Conservation (phyloP, 1,139 yeast species). For the Saccharomyces uvarum region DNA sequence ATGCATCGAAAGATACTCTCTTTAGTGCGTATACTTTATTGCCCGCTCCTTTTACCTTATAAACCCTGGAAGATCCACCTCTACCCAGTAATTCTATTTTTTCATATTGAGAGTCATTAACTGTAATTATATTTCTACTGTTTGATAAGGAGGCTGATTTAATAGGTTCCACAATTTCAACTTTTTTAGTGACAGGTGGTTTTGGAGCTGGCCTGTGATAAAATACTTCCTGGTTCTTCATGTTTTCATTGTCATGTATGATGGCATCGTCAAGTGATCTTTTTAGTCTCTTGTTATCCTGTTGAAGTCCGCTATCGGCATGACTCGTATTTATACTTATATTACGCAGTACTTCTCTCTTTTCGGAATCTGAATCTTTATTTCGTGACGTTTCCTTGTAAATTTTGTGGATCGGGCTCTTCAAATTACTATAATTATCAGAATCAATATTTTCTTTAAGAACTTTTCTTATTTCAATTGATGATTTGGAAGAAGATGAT, state of each 20-base stretch:
- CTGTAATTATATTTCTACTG: constrained; percentile 27
- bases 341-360: constrained; percentile 26
- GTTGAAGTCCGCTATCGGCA: constrained; percentile 4
- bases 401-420: not conserved
- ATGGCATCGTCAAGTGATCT: not conserved
- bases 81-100: constrained; percentile 73
- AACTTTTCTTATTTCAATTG: not conserved
- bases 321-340: constrained; percentile 24
- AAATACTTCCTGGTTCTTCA: constrained; percentile 3
- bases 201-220: constrained; percentile 6
- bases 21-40: constrained; percentile 70
- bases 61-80: constrained; percentile 93
- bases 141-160: constrained; percentile 7
- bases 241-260: not conserved
- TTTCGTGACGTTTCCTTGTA: constrained; percentile 3
- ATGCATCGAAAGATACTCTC: constrained; percentile 71
- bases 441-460: not conserved
- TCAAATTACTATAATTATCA: not conserved
- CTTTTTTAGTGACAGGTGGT: constrained; percentile 14
- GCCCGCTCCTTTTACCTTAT: constrained; percentile 58
- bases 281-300: constrained; percentile 1
- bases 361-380: constrained; percentile 6
- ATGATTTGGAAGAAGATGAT: not conserved
- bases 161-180: constrained; percentile 26
- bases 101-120: constrained; percentile 63